phyloP scores from a whole-genome alignment of 2,329 filamentous ascomycete genomes.

The Penicillium janthinellum region DNA sequence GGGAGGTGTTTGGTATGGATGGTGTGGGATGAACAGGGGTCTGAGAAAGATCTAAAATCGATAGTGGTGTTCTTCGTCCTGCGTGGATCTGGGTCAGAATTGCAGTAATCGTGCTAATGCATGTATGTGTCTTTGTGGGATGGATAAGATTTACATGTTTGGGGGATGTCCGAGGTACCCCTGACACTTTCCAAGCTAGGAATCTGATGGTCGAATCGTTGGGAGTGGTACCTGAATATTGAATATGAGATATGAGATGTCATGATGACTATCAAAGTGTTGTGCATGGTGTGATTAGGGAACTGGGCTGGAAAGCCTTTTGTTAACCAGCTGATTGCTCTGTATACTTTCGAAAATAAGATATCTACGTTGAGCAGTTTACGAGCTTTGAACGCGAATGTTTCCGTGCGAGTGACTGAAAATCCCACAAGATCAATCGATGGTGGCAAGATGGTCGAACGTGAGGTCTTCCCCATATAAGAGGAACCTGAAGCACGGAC shows the following conservation, averaged over 20 bases:
- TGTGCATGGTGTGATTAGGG: neutral
- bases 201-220: constrained; percentile 10
- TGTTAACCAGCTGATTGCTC: neutral
- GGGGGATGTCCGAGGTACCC: constrained; percentile 1
- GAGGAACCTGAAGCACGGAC: constrained; percentile 2
- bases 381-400: constrained; percentile 1
- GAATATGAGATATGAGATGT: constrained; percentile 12
- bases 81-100: constrained; percentile 14
- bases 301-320: neutral
- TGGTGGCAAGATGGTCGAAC: constrained; percentile 12
- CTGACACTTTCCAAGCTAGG: neutral
- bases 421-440: neutral
- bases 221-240: constrained; percentile 7
- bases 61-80: constrained; percentile 13
- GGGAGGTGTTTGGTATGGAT: neutral
- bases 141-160: constrained; percentile 15
- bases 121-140: neutral
- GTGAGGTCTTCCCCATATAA: constrained; percentile 1
- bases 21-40: constrained; percentile 9
- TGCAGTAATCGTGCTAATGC: constrained; percentile 18
- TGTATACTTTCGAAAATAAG: neutral
- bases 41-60: constrained; percentile 17
- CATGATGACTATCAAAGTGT: neutral
- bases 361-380: neutral
- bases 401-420: neutral